Conservation (phyloP, 2,329 filamentous ascomycete genomes). For the Dactylellina parvicollis region DNA sequence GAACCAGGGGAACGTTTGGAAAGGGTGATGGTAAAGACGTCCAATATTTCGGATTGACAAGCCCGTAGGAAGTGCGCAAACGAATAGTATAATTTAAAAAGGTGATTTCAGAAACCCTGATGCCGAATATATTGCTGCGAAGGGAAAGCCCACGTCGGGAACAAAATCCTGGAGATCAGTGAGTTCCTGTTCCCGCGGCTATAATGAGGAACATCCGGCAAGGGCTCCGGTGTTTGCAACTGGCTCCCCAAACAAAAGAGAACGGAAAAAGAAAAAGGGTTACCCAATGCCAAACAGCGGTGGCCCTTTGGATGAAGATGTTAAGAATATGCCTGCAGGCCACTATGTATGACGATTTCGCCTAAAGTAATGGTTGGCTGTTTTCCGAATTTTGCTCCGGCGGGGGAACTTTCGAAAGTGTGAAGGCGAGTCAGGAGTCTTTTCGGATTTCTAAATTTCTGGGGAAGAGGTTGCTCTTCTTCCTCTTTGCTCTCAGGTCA, state of each 20-base stretch:
- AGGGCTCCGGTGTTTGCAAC: constrained; percentile 49
- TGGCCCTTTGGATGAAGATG: no score
- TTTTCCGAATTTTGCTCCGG: constrained; percentile 29
- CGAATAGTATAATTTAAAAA: constrained; percentile 17
- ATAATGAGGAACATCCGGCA: constrained; percentile 54
- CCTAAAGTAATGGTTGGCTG: constrained; percentile 46
- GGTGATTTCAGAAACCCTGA: constrained; percentile 38
- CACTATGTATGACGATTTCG: constrained; percentile 44
- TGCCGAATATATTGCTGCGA: constrained; percentile 49
- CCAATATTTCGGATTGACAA: constrained; percentile 44
- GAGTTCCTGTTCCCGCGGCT: constrained; percentile 47
- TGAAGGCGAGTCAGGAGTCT: constrained; percentile 27
- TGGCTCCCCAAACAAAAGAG: constrained; percentile 27
- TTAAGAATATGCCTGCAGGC: constrained; percentile 13
- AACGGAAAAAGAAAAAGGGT: constrained; percentile 26
- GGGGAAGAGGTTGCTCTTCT: constrained; percentile 7
- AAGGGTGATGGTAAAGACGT: constrained; percentile 4
- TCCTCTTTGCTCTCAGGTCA: constrained; percentile 4
- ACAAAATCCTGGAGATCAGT: constrained; percentile 36
- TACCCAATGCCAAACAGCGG: constrained; percentile 20
- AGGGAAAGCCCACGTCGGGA: constrained; percentile 20
- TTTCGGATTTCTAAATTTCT: constrained; percentile 22
- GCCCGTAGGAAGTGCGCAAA: constrained; percentile 36
- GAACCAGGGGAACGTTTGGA: constrained; percentile 10
- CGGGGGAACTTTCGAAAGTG: constrained; percentile 16